These are phyloP conservation scores for Filobasidium uniguttulatum DNA, from an alignment of 1,284 basidiomycete genomes.

Conservation along the genomic window DNA sequence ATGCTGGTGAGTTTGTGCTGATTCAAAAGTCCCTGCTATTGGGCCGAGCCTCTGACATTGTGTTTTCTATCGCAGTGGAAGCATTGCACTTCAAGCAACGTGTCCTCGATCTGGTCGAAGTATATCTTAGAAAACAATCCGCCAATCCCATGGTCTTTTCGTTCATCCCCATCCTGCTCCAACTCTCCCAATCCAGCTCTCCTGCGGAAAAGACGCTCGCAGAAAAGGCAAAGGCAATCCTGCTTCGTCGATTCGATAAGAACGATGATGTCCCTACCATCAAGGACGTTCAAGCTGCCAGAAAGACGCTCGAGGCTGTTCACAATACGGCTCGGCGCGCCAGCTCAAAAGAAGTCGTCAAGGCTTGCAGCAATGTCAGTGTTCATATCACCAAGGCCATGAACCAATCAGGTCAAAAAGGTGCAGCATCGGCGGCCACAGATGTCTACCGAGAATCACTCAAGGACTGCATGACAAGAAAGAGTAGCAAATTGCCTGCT, in stretches of 20 bases:
- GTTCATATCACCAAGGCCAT: slow-evolving; percentile 57
- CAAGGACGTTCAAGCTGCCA: slow-evolving; percentile 40
- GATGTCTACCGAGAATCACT: slow-evolving; percentile 54
- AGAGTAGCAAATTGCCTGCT: slow-evolving; percentile 59
- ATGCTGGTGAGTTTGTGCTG: slow-evolving; percentile 4
- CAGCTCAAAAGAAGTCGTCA: slow-evolving; percentile 48
- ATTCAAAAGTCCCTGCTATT: neutral
- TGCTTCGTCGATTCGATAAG: slow-evolving; percentile 61
- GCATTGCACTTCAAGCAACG: slow-evolving; percentile 90
- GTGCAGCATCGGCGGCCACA: slow-evolving; percentile 33
- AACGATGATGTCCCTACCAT: slow-evolving; percentile 51
- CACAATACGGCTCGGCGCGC: slow-evolving; percentile 61
- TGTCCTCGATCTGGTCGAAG: slow-evolving; percentile 80
- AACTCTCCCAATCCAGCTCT: slow-evolving; percentile 51
- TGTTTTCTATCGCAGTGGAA: slow-evolving; percentile 41
- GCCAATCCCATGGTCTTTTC: slow-evolving; percentile 52
- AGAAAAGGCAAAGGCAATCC: slow-evolving; percentile 67
- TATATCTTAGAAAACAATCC: slow-evolving; percentile 62
- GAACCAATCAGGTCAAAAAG: slow-evolving; percentile 22
- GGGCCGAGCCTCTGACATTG: neutral
- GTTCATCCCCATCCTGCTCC: slow-evolving; percentile 61
- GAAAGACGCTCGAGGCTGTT: slow-evolving; percentile 48
- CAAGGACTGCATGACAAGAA: slow-evolving; percentile 63
- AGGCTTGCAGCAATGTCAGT: slow-evolving; percentile 55
- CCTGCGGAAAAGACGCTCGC: slow-evolving; percentile 70